Conservation (phyloP, 2,329 filamentous ascomycete species). For the Dothideomycetes sp. region DNA sequence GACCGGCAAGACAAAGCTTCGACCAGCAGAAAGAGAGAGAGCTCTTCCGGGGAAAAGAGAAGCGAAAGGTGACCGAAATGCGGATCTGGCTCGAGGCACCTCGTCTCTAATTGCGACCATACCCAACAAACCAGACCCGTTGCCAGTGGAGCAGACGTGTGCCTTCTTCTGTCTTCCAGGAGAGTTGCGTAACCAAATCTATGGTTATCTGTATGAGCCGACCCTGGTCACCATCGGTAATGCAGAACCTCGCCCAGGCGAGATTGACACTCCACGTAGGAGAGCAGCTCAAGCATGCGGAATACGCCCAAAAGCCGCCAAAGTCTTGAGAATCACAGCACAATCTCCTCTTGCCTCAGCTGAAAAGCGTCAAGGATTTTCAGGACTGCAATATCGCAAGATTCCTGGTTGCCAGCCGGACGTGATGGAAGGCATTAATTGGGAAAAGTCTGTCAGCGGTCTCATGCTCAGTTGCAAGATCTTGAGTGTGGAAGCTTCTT, state of each 20-base stretch:
- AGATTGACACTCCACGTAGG: background rate
- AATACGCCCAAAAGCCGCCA: background rate
- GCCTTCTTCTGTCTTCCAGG: constrained; percentile 1
- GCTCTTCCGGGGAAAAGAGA: no score
- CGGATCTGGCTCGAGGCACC: no score
- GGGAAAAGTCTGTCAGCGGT: background rate
- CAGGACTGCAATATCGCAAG: background rate
- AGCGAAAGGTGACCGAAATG: no score
- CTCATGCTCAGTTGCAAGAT: constrained; percentile 3
- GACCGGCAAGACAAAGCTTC: no score
- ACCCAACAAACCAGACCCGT: no score
- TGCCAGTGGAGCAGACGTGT: no score
- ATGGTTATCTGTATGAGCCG: constrained; percentile 1
- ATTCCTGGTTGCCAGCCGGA: background rate
- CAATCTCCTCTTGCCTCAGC: background rate
- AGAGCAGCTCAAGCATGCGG: background rate
- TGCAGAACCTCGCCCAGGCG: background rate
- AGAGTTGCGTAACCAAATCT: constrained; percentile 10
- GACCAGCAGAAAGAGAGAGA: no score
- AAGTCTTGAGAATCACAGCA: background rate
- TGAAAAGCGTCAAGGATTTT: background rate
- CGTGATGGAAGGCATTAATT: background rate
- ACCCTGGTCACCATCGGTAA: constrained; percentile 1
- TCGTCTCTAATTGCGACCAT: no score
- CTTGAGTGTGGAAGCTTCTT: background rate